phyloP scores from a whole-genome alignment of 805 yeast species.

The Wickerhamiella nectarea region DNA sequence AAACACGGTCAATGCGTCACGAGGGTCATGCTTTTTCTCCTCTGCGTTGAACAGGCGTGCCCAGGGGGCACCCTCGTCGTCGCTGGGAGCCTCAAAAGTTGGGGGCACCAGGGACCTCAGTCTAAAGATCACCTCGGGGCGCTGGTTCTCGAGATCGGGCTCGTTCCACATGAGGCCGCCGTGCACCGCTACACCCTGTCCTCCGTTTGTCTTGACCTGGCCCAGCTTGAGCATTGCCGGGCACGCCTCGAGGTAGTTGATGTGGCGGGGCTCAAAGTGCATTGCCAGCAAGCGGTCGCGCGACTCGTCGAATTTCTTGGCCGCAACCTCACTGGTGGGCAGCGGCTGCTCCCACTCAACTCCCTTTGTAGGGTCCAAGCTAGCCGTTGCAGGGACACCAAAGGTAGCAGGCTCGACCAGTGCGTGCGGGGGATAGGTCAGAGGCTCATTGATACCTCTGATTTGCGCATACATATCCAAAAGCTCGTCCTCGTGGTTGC shows the following conservation, averaged over 20 bases:
- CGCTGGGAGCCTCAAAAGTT: constrained; percentile 41
- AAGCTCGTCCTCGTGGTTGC: constrained; percentile 75
- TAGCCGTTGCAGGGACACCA: constrained; percentile 13
- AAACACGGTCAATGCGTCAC: constrained; percentile 34
- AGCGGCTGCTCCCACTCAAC: constrained; percentile 3
- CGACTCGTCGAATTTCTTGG: not conserved
- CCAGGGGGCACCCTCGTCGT: constrained; percentile 38
- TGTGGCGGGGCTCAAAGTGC: constrained; percentile 44
- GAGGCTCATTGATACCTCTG: constrained; percentile 33
- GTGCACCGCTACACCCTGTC: constrained; percentile 53
- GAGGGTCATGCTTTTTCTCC: constrained; percentile 23
- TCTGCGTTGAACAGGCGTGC: constrained; percentile 40
- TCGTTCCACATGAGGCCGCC: constrained; percentile 68
- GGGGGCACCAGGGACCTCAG: constrained; percentile 61
- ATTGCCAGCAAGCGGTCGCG: constrained; percentile 37
- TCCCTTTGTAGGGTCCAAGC: constrained; percentile 15
- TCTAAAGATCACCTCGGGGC: constrained; percentile 48
- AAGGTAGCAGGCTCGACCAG: constrained; percentile 12
- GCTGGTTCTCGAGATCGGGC: constrained; percentile 38
- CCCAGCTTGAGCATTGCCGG: constrained; percentile 54
- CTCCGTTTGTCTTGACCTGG: constrained; percentile 31
- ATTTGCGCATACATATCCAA: constrained; percentile 49
- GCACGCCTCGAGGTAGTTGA: constrained; percentile 45
- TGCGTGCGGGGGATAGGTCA: constrained; percentile 20
- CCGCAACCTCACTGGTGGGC: not conserved